Base-by-base conservation (phyloP, 1,284 basidiomycete species). In the Tilletia horrida region DNA sequence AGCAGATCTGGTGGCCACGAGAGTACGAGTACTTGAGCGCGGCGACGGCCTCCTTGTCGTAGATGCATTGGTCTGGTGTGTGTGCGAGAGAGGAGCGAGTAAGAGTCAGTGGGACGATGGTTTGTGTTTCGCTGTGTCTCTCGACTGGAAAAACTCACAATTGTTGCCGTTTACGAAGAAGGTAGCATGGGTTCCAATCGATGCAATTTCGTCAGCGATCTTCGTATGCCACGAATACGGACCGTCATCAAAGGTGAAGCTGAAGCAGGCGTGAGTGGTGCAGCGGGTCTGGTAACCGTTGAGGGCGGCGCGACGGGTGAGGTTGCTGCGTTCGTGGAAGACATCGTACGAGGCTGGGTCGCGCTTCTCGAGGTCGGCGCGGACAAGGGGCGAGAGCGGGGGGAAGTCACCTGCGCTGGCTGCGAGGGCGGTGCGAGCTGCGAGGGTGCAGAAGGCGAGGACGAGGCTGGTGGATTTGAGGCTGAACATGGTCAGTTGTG, bases 121-220 rank as follows among this genome's bases (percentile, higher is more conserved):
- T 25, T 7, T 13, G 48, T 45, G 16, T 43, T 29, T 29, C 50
- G 11, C 42, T 25, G 13, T 42, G 9, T n/a, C 16, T 44, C 13
- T 3, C 14, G 29, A 63, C 44, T 8, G 45, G 27, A 14, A 27
- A 27, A 29, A 69, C 27, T 63, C 59, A 25, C 69, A 79, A 70
- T 79, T 79, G 72, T 73, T 72, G 40, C 74, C 74, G 66, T 79
- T 79, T 64, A 79, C 74, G 23, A 79, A 77, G 67, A 76, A 79
- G 18, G 74, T 77, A 0, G 64, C 70, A 64, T 73, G 76, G 23
- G 67, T 64, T 35, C 68, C 66, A 11, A 64, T 68, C n/a, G 67
- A 50, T 35, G 21, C 64, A 42, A 76, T 55, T 21, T 65, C 64
- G 65, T 76, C 44, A 64, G 70, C 70, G 23, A 78, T 48, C 63